A percentile compares a stretch with the other conserved stretches of the same genome.
Conservation (phyloP, 129 eudicot species). For the Flaveria linearis region DNA sequence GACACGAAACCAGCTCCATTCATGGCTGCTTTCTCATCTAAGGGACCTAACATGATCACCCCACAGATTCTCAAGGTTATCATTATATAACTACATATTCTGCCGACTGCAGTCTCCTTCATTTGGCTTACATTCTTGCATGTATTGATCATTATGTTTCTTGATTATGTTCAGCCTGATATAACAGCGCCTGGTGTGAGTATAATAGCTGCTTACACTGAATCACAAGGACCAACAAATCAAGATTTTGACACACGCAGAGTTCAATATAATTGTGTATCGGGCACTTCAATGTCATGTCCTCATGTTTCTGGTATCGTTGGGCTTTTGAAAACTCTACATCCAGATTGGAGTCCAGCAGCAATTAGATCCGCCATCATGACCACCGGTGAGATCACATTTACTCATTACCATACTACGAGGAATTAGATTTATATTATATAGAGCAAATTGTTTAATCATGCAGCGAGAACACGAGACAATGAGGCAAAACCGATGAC, state of each 20-base stretch:
- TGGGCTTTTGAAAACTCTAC: conserved; percentile 82
- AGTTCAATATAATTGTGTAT: conserved; percentile 54
- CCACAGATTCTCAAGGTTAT: conserved; percentile 73
- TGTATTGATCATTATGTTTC: conserved; percentile 15
- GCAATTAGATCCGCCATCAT: conserved; percentile 81
- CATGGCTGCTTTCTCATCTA: conserved; percentile 89
- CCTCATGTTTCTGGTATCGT: conserved; percentile 91
- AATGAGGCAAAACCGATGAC: conserved; percentile 54
- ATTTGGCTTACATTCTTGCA: neutral
- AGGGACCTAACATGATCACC: conserved; percentile 62
- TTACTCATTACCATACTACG: neutral
- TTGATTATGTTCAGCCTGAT: conserved; percentile 56
- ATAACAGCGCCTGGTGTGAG: conserved; percentile 93
- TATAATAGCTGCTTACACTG: conserved; percentile 81
- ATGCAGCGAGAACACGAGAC: conserved; percentile 70
- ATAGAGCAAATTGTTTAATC: neutral
- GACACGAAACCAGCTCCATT: conserved; percentile 82
- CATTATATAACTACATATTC: neutral
- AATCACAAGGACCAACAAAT: conserved; percentile 76
- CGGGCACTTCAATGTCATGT: conserved; percentile 98
- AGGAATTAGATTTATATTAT: neutral
- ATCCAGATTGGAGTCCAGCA: conserved; percentile 94
- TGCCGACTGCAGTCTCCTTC: neutral
- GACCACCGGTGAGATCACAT: conserved; percentile 63
- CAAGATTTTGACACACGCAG: conserved; percentile 67